These are phyloP conservation scores for Exserohilum turcica DNA, from an alignment of 2,329 filamentous ascomycete species.

Conservation along the genomic window DNA sequence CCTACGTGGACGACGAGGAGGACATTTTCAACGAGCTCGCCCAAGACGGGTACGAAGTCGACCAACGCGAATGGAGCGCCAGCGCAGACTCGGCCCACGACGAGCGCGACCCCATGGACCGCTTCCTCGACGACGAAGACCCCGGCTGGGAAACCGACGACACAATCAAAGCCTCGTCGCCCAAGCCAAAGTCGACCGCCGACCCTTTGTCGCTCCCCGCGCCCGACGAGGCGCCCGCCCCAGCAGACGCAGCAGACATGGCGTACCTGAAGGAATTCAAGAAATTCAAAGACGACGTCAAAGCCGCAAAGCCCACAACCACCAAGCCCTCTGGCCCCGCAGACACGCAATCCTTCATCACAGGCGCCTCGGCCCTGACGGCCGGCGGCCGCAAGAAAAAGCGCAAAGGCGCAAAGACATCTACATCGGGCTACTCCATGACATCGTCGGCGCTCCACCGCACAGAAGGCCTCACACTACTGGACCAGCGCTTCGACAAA, in stretches of 20 bases:
- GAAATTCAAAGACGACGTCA: slow-evolving; percentile 84
- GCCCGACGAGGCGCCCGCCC: slow-evolving; percentile 40
- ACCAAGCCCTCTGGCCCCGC: slow-evolving; percentile 58
- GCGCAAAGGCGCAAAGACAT: slow-evolving; percentile 90
- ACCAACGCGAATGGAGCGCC: slow-evolving; percentile 77
- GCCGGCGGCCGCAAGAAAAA: slow-evolving; percentile 82
- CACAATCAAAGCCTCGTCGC: slow-evolving; percentile 71
- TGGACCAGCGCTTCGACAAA: slow-evolving; percentile 90
- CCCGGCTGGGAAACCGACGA: slow-evolving; percentile 95
- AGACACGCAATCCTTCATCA: slow-evolving; percentile 72
- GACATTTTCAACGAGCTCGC: slow-evolving; percentile 80
- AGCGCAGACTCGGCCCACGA: slow-evolving; percentile 51
- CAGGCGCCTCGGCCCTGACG: slow-evolving; percentile 70
- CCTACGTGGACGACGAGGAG: slow-evolving; percentile 84
- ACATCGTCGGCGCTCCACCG: slow-evolving; percentile 84
- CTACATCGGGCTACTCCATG: slow-evolving; percentile 88
- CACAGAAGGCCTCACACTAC: slow-evolving; percentile 81
- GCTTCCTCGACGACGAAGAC: slow-evolving; percentile 62
- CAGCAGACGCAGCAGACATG: slow-evolving; percentile 61
- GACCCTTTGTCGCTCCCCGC: slow-evolving; percentile 51
- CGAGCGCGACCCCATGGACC: slow-evolving; percentile 47
- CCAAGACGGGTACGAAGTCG: slow-evolving; percentile 71
- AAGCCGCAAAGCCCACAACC: slow-evolving; percentile 51
- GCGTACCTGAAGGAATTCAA: slow-evolving; percentile 93
- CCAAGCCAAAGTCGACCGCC: slow-evolving; percentile 51